Evolutionary conservation across 345 rosid species (phyloP), one percentile per base, ranked within the genome.

Genomic region (Lagerstroemia speciosa): DNA sequence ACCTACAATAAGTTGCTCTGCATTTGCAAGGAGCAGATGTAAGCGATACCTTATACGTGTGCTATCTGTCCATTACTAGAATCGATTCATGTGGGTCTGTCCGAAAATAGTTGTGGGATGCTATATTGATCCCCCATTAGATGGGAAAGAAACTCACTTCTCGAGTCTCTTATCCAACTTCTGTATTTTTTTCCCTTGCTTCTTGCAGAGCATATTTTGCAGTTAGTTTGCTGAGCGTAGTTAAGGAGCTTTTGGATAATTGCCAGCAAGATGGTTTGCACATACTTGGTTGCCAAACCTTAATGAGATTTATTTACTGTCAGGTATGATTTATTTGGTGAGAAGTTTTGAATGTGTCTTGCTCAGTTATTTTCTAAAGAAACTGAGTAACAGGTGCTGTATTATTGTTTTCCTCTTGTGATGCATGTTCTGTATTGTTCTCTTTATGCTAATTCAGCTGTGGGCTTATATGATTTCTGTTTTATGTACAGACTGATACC

Each of bases 11-110:
- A 86, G 76, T 65, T 94, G 82, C 93, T 94, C 64, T 83, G 75
- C 74, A 74, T 82, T 71, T 94, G 99, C 77, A 89, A 88, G 76
- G 88, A 78, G 69, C 99, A 94, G 72, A 94, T 91, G 99, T 94
- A 76, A 30, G 19, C 43, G 37, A 5, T 58, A 34, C 63, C 63
- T 12, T 27, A 3, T 58, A 24, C 68, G 58, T 34, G 29, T 20
- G 8, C 15, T 67, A 57, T 75, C 48, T 24, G 17, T 10, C 62
- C 66, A 43, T 12, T 20, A 29, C 20, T 40, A 27, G 29, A 57
- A 26, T 10, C 27, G 12, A 29, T 0, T 12, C 19, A 27, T 8
- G 62, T 57, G 11, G 14, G 14, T 29, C 31, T 57, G 62, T 0
- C 26, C 10, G 5, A 9, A 27, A 57, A 26, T 57, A 16, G 27